Evolutionary conservation across 441 rosid species (phyloP), one percentile per base, ranked within the genome.

Genomic region (Croton setiger): DNA sequence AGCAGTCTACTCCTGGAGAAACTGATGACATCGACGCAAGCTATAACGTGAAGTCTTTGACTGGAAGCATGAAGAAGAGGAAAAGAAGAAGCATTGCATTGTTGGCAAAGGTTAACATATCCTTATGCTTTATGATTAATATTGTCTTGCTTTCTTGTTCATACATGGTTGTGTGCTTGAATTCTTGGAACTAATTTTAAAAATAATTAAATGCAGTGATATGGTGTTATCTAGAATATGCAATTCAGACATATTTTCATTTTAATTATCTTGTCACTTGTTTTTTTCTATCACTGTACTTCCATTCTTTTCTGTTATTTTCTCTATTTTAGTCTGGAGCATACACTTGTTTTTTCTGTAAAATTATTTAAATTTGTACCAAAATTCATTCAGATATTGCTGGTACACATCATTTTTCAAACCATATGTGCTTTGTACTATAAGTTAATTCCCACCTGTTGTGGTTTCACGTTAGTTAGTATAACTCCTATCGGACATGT

Each of bases 21-120:
- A 77, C 78, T 67, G 86, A 81, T 64, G 75, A 73, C 69, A 33
- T 64, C 27, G 69, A 74, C 44, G 17, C 79, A 60, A 75, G 67
- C 57, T 66, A 54, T 72, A 72, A 67, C 66, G 71, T 64, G 44
- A 91, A 84, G 75, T 82, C 97, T 78, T 79, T 84, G 31, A 60
- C 74, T 76, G 96, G 83, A 83, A 81, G 93, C 72, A 52, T 71
- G 68, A 87, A 93, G 86, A 93, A 91, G 74, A 85, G 84, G 57
- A 93, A 87, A 86, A 87, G 97, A 79, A 88, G 79, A 82, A 83
- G 86, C 80, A 62, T 82, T 64, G 66, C 92, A 47, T 96, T 96
- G 62, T 76, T 88, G 82, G 83, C 82, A 14, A 96, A 91, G 99
- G 99, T 93, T 72, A 63, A 59, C 15, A 12, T 57, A 58, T 74